phyloP scores from a whole-genome alignment of 192 early-diverging fungal genomes.

The Funneliformis mosseae region DNA sequence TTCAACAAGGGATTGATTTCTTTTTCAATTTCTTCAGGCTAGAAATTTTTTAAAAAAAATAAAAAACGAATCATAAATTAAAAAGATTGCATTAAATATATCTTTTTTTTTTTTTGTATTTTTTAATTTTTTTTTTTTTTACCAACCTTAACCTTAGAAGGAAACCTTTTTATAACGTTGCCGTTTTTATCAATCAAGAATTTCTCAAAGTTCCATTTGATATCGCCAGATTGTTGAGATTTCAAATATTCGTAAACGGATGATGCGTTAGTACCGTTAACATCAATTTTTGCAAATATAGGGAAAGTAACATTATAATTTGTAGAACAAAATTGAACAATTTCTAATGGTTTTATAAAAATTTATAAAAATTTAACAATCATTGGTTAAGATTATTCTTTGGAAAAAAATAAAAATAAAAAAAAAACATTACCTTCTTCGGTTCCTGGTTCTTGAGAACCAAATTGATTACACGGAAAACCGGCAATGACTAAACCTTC shows the following conservation, averaged over 20 bases:
- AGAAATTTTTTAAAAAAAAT: neutral
- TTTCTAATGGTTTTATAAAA: neutral
- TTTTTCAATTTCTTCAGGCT: neutral
- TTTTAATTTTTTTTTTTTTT: neutral
- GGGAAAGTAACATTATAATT: conserved; percentile 66
- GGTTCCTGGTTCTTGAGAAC: conserved; percentile 45
- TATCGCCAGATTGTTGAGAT: conserved; percentile 54
- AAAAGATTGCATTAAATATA: too few species aligned
- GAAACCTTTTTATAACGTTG: conserved; percentile 64
- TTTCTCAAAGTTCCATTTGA: conserved; percentile 91
- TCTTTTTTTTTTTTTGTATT: neutral
- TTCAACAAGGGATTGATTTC: neutral
- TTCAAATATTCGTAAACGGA: conserved; percentile 69
- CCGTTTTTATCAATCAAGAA: conserved; percentile 73
- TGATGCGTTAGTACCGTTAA: conserved; percentile 71
- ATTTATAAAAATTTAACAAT: neutral
- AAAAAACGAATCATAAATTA: neutral
- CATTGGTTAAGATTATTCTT: neutral
- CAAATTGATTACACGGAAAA: conserved; percentile 93
- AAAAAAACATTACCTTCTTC: neutral
- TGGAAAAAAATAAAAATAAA: neutral
- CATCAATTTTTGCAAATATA: conserved; percentile 86
- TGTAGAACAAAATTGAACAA: neutral
- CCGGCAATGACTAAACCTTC: conserved; percentile 83
- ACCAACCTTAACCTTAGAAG: conserved; percentile 10